Evolutionary conservation across 352 stramenopile genomes (phyloP), one percentile per base, ranked within the genome.

Genomic region (Peronosclerospora sorghi): DNA sequence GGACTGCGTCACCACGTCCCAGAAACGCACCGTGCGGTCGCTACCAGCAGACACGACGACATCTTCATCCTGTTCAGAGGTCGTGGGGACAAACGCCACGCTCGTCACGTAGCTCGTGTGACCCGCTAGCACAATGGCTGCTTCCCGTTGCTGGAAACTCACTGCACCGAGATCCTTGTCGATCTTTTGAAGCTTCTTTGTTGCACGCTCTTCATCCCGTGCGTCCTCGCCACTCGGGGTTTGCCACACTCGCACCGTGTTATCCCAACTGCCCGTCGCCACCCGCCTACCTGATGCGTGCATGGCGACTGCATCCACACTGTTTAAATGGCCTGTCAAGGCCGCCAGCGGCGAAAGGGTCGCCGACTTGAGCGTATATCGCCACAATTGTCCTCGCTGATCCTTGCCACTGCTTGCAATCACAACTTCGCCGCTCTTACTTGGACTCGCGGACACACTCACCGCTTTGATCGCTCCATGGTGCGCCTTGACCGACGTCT

Each of bases 341-440:
- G 70, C 64, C 15, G 71, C 72, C 18, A 84, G 32, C 0, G 71
- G 62, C 32, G 66, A 50, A 28, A 92, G 46, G 30, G 63, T 62
- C 14, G 68, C 52, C 18, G 41, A 57, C 7, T 56, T 43, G 0
- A 47, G 42, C 13, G 58, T 55, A 56, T 71, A 83, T 6, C 47
- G 46, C 76, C 80, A 92, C 10, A 88, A 46, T 50, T 86, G 76
- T 6, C 65, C 72, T 8, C 70, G 49, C 48, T 89, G 74, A 48
- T 92, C 80, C 54, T 88, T 89, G 38, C 76, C 74, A 47, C 76
- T 83, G 17, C 60, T 87, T 13, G 62, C 66, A 48, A 92, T 76
- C n/a, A 76, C 2, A 54, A 81, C 73, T 32, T 78, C 65, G 8
- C 34, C 45, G 13, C 17, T 58, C 21, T 51, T 55, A 6, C 26